Evolutionary conservation across 371 early-diverging fungal genomes (phyloP), one percentile per base, ranked within the genome.

Genomic region (Syncephalastrum monosporum): DNA sequence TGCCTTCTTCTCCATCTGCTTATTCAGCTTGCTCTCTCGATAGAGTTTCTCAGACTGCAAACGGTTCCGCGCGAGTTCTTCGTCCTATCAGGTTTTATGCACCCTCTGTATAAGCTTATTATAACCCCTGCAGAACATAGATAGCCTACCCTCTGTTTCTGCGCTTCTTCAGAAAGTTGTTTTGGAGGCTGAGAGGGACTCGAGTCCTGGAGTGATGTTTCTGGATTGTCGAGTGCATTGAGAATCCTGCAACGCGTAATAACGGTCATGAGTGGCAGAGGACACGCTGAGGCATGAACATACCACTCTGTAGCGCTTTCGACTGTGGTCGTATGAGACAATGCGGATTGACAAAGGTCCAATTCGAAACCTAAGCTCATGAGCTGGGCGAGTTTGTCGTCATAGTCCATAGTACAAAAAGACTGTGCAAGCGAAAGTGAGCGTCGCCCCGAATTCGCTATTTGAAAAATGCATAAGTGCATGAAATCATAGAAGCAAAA

Each of bases 221-320:
- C 50, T 3, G n/a, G 6, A 46, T 21, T 23, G 56, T 12, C 38
- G 41, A 27, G 47, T 38, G 50, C 25, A 44, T 43, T n/a, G 17
- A 44, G 49, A 38, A 43, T 45, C 47, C 52, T 50, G 44, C 17
- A 8, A 25, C 42, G 8, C 42, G 38, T 19, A 53, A 50, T 56
- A 6, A 42, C 14, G 50, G 5, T 58, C 55, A n/a, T 29, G 53
- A 27, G 57, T 57, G 17, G 55, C 2, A 27, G 15, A 63, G 33
- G 17, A 61, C 27, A 56, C 53, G 61, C 27, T 29, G 10, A 8
- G 21, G 21, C 16, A 25, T 15, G 41, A 12, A 10, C 8, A 10
- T 61, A 71, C 75, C 75, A 69, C 17, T 75, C 65, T 21, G 67
- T 67, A 21, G 75, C 75, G 4, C 61, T 64, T 47, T 71, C 59